Evolutionary conservation across 495 filamentous ascomycete genomes (phyloP), one percentile per base, ranked within the genome.

Genomic region (Usnea hakonensis): DNA sequence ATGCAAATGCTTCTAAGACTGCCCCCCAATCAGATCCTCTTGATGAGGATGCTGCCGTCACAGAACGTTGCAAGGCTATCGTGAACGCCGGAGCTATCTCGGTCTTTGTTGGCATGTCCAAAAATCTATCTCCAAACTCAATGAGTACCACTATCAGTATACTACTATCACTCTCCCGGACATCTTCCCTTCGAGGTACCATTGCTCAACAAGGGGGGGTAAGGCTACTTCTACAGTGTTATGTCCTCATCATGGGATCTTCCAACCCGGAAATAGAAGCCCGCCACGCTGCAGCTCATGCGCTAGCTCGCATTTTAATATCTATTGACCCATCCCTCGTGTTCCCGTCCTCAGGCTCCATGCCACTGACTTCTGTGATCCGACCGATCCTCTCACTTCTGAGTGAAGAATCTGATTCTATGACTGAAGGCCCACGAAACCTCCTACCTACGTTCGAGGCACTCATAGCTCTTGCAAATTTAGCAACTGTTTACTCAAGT

Each of bases 161-260:
- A 64, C 71, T 97, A 33, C 81, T 88, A 59, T 83, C 89, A 3
- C 77, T 98, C 30, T 86, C 90, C 21, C 82, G 86, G 65, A 83
- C 82, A 3, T 76, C 81, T n/a, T 82, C 84, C 61, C 78, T 90
- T 63, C 83, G 95, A 33, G 89, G 89, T 13, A 79, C 79, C 33
- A 81, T 97, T 33, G 89, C 91, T 21, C 94, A 97, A 66, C 91
- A 96, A 76, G 94, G 95, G 21, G 90, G 88, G 16, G 82, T 96
- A 23, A 95, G 90, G 66, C 80, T 96, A 3, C 79, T 97, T 30
- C 80, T 96, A 55, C 82, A 82, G 21, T 78, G 87, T 17, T 85
- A 83, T 63, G 76, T 81, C 7, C 75, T 83, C 17, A 81, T 89
- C 17, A 79, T 83, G 14, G 75, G 78, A 32, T 70, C 67, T 54